These are phyloP conservation scores for Bassia scoparia DNA, from an alignment of 148 eudicot genomes.

Conservation along the genomic window DNA sequence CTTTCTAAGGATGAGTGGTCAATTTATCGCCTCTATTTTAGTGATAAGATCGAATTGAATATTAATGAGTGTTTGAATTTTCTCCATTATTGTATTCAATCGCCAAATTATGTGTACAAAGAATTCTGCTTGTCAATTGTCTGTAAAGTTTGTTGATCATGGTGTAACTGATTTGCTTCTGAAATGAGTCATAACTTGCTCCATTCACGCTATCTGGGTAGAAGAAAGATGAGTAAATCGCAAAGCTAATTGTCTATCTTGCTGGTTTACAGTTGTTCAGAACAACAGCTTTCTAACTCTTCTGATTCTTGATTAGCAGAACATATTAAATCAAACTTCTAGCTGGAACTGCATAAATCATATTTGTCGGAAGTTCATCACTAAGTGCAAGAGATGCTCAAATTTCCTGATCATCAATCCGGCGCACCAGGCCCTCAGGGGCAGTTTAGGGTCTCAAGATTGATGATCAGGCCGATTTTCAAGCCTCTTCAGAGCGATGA, in stretches of 20 bases:
- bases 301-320: constrained; percentile 2
- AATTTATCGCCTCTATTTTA: no score
- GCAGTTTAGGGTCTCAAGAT: constrained; percentile 66
- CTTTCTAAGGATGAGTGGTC: no score
- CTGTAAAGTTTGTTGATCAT: no score
- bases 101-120: no score
- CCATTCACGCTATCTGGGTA: no score
- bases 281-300: neutral
- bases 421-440: constrained; percentile 66
- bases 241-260: neutral
- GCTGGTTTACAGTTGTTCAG: neutral
- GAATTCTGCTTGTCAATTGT: no score
- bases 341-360: neutral
- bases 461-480: constrained; percentile 72
- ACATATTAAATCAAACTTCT: neutral
- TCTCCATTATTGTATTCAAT: no score
- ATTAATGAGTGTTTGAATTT: no score
- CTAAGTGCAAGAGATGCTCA: constrained; percentile 15
- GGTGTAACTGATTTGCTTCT: no score
- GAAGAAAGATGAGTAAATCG: no score
- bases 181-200: no score
- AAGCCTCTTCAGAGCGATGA: constrained; percentile 81
- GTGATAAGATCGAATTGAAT: no score
- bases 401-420: constrained; percentile 72
- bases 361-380: neutral